phyloP scores from a whole-genome alignment of 768 basidiomycete species.

The Suillus variegatus region DNA sequence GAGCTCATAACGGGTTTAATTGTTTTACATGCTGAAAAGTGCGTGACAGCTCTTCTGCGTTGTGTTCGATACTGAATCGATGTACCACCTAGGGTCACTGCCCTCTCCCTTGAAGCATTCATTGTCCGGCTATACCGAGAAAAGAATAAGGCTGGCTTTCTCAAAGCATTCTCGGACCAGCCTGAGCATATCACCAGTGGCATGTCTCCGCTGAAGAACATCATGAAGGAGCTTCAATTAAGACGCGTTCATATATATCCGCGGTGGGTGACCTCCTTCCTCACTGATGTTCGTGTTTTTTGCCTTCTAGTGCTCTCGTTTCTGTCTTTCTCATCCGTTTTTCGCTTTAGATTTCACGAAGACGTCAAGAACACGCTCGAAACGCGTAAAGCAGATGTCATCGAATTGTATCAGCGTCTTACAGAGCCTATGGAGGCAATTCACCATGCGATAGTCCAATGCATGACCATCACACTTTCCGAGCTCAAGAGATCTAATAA shows the following conservation, averaged over 20 bases:
- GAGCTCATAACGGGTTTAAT: conserved; percentile 88
- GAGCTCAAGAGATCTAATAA: conserved; percentile 90
- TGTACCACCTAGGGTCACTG: conserved; percentile 63
- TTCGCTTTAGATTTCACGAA: conserved; percentile 75
- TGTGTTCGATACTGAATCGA: neutral
- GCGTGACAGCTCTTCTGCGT: conserved; percentile 17
- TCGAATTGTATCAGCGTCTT: conserved; percentile 87
- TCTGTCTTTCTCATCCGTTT: neutral
- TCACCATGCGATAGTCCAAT: conserved; percentile 89
- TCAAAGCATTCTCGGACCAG: conserved; percentile 97
- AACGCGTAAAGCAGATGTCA: conserved; percentile 83
- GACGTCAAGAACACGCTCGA: conserved; percentile 82
- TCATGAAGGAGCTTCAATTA: conserved; percentile 91
- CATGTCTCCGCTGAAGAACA: conserved; percentile 85
- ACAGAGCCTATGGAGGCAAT: conserved; percentile 90
- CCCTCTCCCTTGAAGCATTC: conserved; percentile 87
- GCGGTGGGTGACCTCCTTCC: conserved; percentile 49
- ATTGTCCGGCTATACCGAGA: conserved; percentile 90
- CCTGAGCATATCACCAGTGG: conserved; percentile 94
- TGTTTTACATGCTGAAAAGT: conserved; percentile 91
- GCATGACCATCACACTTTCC: conserved; percentile 86
- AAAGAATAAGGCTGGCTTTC: conserved; percentile 85
- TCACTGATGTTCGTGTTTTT: neutral
- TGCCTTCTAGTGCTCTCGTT: neutral
- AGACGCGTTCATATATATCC: conserved; percentile 92